phyloP scores from a whole-genome alignment of 495 filamentous ascomycete species.

The Aspergillus avenaceus region DNA sequence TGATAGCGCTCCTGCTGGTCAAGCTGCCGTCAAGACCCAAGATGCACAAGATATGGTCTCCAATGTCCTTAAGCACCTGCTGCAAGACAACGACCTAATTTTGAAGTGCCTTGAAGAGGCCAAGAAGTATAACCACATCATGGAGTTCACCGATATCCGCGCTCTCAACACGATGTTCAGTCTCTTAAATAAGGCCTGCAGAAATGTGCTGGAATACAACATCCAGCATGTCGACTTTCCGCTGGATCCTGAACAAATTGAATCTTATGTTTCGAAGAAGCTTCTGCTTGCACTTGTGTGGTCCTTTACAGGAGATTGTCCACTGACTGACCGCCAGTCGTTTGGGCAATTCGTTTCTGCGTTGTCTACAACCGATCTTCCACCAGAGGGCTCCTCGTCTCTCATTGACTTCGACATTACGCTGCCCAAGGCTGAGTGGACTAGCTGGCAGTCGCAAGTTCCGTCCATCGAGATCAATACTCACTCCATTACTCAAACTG shows the following conservation, averaged over 20 bases:
- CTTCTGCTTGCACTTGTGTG: conserved; percentile 86
- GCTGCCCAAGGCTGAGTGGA: conserved; percentile 83
- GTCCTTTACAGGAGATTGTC: conserved; percentile 94
- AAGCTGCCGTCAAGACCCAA: conserved; percentile 70
- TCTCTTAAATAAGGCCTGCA: conserved; percentile 85
- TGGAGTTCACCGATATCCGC: conserved; percentile 91
- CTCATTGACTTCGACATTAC: conserved; percentile 94
- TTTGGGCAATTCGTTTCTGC: conserved; percentile 81
- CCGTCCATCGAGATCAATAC: conserved; percentile 95
- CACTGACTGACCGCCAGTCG: conserved; percentile 75
- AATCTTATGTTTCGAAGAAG: conserved; percentile 88
- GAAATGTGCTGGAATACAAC: conserved; percentile 93
- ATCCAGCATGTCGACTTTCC: conserved; percentile 90
- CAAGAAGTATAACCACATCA: conserved; percentile 83
- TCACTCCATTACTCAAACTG: conserved; percentile 93
- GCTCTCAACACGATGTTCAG: conserved; percentile 93
- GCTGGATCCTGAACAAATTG: conserved; percentile 80
- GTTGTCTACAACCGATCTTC: conserved; percentile 78
- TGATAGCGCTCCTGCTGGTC: conserved; percentile 76
- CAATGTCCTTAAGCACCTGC: conserved; percentile 66
- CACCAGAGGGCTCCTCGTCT: conserved; percentile 67
- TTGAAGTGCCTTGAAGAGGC: conserved; percentile 70
- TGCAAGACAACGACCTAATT: conserved; percentile 76
- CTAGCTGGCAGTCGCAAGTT: conserved; percentile 88
- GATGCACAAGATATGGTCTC: conserved; percentile 73